Conservation (phyloP, 2,329 filamentous ascomycete genomes). For the Camillea tinctor region DNA sequence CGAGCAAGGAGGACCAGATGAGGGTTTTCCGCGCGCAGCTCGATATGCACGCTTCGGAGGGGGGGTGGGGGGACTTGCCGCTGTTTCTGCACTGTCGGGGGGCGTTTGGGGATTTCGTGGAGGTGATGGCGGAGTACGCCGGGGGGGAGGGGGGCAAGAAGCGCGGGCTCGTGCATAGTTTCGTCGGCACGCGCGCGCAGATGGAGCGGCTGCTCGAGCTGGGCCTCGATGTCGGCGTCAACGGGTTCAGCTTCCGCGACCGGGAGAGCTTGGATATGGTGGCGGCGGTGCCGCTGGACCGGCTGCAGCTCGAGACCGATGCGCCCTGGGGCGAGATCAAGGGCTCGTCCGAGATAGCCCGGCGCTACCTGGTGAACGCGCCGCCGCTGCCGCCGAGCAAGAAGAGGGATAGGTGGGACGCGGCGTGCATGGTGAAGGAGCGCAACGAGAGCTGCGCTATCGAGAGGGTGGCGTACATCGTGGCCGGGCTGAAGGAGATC, state of each 20-base stretch:
- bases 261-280: constrained; percentile 42
- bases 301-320: constrained; percentile 47
- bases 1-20: no score
- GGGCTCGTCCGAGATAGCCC: constrained; percentile 35
- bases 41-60: no score
- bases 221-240: constrained; percentile 46
- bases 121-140: no score
- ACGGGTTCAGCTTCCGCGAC: constrained; percentile 46
- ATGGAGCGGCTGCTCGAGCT: no score
- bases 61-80: no score
- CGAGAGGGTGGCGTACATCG: constrained; percentile 44
- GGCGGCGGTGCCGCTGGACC: constrained; percentile 37
- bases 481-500: constrained; percentile 47
- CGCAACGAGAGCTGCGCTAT: constrained; percentile 51
- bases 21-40: no score
- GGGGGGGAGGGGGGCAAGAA: no score
- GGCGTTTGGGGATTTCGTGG: no score
- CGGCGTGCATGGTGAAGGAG: constrained; percentile 47
- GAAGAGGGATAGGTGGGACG: constrained; percentile 50
- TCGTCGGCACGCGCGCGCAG: no score
- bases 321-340: constrained; percentile 48
- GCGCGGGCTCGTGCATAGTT: no score
- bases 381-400: constrained; percentile 39
- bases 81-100: no score
- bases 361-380: constrained; percentile 40